phyloP scores from a whole-genome alignment of 1,284 basidiomycete species.

The Pseudozyma sp. region DNA sequence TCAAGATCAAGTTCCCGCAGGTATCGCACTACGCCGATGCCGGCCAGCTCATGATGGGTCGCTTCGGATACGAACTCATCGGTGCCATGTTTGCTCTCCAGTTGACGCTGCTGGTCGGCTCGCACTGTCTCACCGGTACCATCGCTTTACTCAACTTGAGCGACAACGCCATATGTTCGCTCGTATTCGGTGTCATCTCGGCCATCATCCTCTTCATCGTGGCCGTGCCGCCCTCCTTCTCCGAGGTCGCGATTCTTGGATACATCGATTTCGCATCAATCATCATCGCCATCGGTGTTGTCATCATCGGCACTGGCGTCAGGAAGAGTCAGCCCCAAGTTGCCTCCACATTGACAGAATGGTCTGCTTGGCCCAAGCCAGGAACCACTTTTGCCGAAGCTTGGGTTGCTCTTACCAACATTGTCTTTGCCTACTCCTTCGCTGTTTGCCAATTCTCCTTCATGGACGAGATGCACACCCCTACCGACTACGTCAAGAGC shows the following conservation, averaged over 20 bases:
- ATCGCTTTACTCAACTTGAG: slow-evolving; percentile 56
- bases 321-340: slow-evolving; percentile 26
- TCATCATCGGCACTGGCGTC: slow-evolving; percentile 59
- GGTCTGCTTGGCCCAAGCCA: slow-evolving; percentile 54
- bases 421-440: slow-evolving; percentile 64
- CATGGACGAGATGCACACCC: slow-evolving; percentile 62
- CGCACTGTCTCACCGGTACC: slow-evolving; percentile 62
- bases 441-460: slow-evolving; percentile 61
- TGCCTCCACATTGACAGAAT: slow-evolving; percentile 34
- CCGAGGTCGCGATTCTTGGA: slow-evolving; percentile 58
- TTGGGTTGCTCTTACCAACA: slow-evolving; percentile 57
- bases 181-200: slow-evolving; percentile 58
- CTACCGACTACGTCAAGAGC: slow-evolving; percentile 58
- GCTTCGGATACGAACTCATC: slow-evolving; percentile 51
- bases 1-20: slow-evolving; percentile 55
- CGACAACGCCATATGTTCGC: slow-evolving; percentile 50
- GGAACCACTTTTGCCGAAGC: slow-evolving; percentile 53
- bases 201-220: slow-evolving; percentile 61
- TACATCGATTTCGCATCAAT: slow-evolving; percentile 65
- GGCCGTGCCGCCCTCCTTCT: slow-evolving; percentile 58
- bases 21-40: slow-evolving; percentile 56
- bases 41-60: slow-evolving; percentile 54
- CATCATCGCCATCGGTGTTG: slow-evolving; percentile 55
- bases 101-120: slow-evolving; percentile 51
- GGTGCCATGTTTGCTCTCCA: slow-evolving; percentile 57